A percentile compares a stretch with the other conserved stretches of the same genome.
Conservation (phyloP, 2,329 filamentous ascomycete species). For the Cladophialophora chaetospira region DNA sequence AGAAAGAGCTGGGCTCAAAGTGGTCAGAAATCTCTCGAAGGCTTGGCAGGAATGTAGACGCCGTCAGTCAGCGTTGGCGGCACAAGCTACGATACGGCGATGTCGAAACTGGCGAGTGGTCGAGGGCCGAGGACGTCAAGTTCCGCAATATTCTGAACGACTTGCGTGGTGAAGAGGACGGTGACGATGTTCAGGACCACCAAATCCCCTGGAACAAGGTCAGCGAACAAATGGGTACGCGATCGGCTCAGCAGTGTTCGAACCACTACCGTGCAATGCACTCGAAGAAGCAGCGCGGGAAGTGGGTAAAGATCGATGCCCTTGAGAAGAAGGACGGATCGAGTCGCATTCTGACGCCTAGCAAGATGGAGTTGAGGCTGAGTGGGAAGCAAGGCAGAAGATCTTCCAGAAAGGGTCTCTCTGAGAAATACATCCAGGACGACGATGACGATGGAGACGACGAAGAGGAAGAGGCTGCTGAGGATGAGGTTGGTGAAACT, state of each 20-base stretch:
- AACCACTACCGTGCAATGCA: slow-evolving; percentile 32
- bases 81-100: slow-evolving; percentile 44
- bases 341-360: slow-evolving; percentile 22
- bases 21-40: slow-evolving; percentile 42
- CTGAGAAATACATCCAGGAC: slow-evolving; percentile 17
- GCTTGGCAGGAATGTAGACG: slow-evolving; percentile 43
- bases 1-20: slow-evolving; percentile 39
- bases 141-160: slow-evolving; percentile 36
- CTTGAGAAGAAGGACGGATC: slow-evolving; percentile 22
- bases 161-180: slow-evolving; percentile 24
- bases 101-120: slow-evolving; percentile 43
- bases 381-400: slow-evolving; percentile 2
- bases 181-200: slow-evolving; percentile 37
- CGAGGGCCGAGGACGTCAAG: slow-evolving; percentile 36
- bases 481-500: no score
- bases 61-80: slow-evolving; percentile 48
- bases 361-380: slow-evolving; percentile 28
- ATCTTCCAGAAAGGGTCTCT: slow-evolving; percentile 6
- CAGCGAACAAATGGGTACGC: slow-evolving; percentile 31
- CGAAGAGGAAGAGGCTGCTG: slow-evolving; percentile 2
- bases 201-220: slow-evolving; percentile 30
- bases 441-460: slow-evolving; percentile 25
- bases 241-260: slow-evolving; percentile 33
- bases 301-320: slow-evolving; percentile 20
- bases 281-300: slow-evolving; percentile 19